These are phyloP conservation scores for Candida adriatica DNA, from an alignment of 805 yeast genomes.

Conservation along the genomic window DNA sequence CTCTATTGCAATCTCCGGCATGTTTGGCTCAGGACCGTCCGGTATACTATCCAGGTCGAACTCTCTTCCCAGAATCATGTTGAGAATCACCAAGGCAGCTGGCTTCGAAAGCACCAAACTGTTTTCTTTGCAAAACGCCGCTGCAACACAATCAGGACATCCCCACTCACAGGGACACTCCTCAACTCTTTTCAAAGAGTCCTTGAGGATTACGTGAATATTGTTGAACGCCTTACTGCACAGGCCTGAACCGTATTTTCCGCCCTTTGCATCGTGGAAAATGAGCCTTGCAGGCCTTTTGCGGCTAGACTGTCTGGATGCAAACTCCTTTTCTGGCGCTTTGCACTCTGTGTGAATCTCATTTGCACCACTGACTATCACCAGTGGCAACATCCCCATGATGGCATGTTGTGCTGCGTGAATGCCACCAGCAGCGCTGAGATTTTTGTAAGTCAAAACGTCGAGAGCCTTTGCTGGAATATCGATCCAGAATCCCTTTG, in stretches of 20 bases:
- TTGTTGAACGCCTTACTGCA: conserved; percentile 75
- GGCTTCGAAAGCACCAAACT: conserved; percentile 81
- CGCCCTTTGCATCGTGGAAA: conserved; percentile 81
- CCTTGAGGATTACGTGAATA: conserved; percentile 55
- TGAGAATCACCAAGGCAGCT: conserved; percentile 69
- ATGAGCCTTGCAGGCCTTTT: conserved; percentile 83
- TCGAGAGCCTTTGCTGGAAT: conserved; percentile 63
- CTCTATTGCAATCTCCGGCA: conserved; percentile 65
- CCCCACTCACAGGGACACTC: conserved; percentile 67
- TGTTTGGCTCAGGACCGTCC: conserved; percentile 70
- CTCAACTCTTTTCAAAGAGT: conserved; percentile 51
- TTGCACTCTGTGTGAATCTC: conserved; percentile 93
- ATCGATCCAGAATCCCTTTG: conserved; percentile 92
- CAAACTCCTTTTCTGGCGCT: conserved; percentile 95
- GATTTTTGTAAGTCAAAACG: conserved; percentile 43
- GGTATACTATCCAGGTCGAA: conserved; percentile 41
- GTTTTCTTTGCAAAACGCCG: conserved; percentile 72
- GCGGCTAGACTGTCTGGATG: conserved; percentile 61
- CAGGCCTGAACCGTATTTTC: conserved; percentile 72
- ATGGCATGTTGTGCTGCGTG: conserved; percentile 95
- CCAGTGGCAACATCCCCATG: conserved; percentile 70
- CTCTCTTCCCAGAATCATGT: conserved; percentile 49
- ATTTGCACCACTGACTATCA: conserved; percentile 62
- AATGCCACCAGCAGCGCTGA: conserved; percentile 84
- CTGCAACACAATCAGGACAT: conserved; percentile 79